Percentiles rank a stretch among this genome's conserved stretches.
phyloP scores from a whole-genome alignment of 78 protist genomes.

The Dictyostelium firmibasis region DNA sequence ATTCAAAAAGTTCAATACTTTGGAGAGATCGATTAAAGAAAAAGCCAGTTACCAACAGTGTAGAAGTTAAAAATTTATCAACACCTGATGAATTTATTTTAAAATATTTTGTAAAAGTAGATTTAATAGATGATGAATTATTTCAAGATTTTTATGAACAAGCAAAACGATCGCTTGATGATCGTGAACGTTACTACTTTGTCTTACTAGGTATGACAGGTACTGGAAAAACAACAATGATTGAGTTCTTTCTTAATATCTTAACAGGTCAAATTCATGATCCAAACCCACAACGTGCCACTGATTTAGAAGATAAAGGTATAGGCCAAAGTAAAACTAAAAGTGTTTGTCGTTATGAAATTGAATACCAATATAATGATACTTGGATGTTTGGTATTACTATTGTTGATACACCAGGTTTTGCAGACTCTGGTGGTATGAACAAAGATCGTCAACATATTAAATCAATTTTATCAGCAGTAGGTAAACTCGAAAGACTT shows the following conservation, averaged over 20 bases:
- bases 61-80: not conserved
- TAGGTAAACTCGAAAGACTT: conserved; percentile 11
- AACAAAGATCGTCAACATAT: not conserved
- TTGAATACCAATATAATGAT: not conserved
- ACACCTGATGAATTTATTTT: not conserved
- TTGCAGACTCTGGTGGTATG: not conserved
- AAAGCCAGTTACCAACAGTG: not conserved
- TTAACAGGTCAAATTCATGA: conserved; percentile 3
- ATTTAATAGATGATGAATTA: not conserved
- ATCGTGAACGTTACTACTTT: not conserved
- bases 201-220: conserved; percentile 19
- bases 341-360: not conserved
- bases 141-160: not conserved
- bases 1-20: no score
- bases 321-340: not conserved
- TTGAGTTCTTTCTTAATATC: not conserved
- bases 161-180: no score
- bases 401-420: conserved; percentile 23
- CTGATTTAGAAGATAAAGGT: not conserved
- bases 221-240: not conserved
- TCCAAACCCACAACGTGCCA: not conserved
- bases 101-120: not conserved
- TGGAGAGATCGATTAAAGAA: no score
- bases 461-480: not conserved
- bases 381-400: not conserved